Conservation (phyloP, 169 alveolate species). For the Plasmodium vivax region DNA sequence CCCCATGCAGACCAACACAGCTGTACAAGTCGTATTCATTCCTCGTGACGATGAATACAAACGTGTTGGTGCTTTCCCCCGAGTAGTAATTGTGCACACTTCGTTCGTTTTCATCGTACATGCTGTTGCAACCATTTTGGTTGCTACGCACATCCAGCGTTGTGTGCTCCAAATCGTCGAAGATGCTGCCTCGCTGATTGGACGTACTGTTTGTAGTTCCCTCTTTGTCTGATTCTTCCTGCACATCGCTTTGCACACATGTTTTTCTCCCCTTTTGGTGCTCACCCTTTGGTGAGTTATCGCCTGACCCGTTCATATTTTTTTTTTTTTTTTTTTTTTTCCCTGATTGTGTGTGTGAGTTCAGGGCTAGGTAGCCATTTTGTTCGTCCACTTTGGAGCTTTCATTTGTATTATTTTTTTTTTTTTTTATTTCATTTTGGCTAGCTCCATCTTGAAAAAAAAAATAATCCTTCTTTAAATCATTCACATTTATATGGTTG, state of each 20-base stretch:
- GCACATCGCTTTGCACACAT: neutral
- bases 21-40: slow-evolving; percentile 41
- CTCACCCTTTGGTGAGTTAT: neutral
- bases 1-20: slow-evolving; percentile 74
- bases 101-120: slow-evolving; percentile 31
- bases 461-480: slow-evolving; percentile 19
- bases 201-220: neutral
- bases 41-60: slow-evolving; percentile 49
- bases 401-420: neutral
- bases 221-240: neutral
- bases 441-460: neutral
- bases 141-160: neutral
- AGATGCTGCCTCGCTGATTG: neutral
- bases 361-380: neutral
- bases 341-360: neutral
- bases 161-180: neutral
- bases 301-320: slow-evolving; percentile 24
- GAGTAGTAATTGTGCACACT: slow-evolving; percentile 60
- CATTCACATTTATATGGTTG: slow-evolving; percentile 26
- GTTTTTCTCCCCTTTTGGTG: neutral
- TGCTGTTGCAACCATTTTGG: neutral
- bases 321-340: slow-evolving; percentile 5
- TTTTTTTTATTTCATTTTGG: slow-evolving; percentile 17
- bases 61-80: slow-evolving; percentile 44
- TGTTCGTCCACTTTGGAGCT: neutral